Evolutionary conservation across 345 rosid species (phyloP), one percentile per base, ranked within the genome.

Genomic region (Rubroshorea leprosula): DNA sequence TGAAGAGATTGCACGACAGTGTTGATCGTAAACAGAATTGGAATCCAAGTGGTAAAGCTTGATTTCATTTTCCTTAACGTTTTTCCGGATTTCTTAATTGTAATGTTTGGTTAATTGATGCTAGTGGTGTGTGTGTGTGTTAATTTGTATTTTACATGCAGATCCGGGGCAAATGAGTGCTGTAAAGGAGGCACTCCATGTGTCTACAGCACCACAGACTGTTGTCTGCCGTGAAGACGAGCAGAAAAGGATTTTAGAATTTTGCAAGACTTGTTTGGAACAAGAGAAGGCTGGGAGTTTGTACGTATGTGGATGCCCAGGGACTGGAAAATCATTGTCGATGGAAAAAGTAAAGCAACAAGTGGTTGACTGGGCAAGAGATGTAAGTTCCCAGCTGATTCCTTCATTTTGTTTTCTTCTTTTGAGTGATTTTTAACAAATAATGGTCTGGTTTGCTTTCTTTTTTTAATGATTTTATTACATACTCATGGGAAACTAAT

Each of bases 241-340:
- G 67, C 96, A 84, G 49, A 70, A 44, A 31, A 76, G 68, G 61
- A 69, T 86, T 43, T 68, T 81, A 48, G 89, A 89, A 58, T 92
- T 89, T 65, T 90, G 92, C 12, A 82, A 73, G 76, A 68, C 57
- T 31, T 73, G 83, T 21, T 52, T 89, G 13, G 63, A 81, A 68
- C 76, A 80, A 51, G 80, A 72, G 65, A 86, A 83, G 69, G 82
- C 90, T 23, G 87, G 89, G 58, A 88, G 96, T 63, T 78, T 86
- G 64, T 92, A 89, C 21, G 68, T 80, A 41, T 84, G 89, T 60
- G 98, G 96, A 24, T 83, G 87, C 18, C 96, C 98, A 0, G 96
- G 96, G 62, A 89, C 98, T 0, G 96, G 98, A 3, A 92, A 92
- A 65, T 81, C 96, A 0, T 53, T 92, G 58, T 86, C 95, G 0